A percentile compares a stretch with the other conserved stretches of the same genome.
Evolutionary conservation across 2,329 filamentous ascomycete genomes (phyloP).

Genomic region (Claviceps humidiphila): DNA sequence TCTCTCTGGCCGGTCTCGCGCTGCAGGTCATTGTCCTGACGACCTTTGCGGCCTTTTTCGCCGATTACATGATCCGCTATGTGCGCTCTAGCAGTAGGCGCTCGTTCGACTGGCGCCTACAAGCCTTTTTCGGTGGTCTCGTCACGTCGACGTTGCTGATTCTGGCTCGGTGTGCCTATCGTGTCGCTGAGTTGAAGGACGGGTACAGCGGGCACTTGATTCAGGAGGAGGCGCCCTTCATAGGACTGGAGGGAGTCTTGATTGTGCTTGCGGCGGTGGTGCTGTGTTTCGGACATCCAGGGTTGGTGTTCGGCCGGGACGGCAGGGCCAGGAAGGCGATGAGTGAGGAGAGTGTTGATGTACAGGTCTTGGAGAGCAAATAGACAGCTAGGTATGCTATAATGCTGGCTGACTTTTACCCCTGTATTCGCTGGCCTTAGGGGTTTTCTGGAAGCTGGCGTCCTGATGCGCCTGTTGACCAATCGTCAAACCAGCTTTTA

Average conservation of each 20-base stretch:
- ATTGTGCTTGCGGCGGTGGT: constrained; percentile 23
- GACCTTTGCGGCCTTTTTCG: constrained; percentile 34
- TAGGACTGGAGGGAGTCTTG: constrained; percentile 35
- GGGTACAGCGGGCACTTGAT: constrained; percentile 47
- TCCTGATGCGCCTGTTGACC: neutral
- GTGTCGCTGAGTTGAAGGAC: constrained; percentile 51
- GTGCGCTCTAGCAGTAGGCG: constrained; percentile 14
- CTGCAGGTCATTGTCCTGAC: constrained; percentile 45
- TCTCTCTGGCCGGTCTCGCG: constrained; percentile 38
- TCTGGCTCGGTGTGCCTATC: constrained; percentile 48
- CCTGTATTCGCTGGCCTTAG: neutral
- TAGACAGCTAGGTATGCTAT: neutral
- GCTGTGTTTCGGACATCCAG: constrained; percentile 29
- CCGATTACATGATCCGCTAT: constrained; percentile 36
- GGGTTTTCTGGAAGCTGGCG: neutral
- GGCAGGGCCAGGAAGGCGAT: constrained; percentile 6
- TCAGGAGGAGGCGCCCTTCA: constrained; percentile 36
- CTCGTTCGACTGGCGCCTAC: constrained; percentile 17
- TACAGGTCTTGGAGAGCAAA: neutral
- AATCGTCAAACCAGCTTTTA: neutral
- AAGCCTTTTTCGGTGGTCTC: constrained; percentile 39
- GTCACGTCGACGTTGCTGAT: constrained; percentile 42
- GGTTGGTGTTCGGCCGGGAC: constrained; percentile 22
- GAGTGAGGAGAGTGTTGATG: constrained; percentile 14
- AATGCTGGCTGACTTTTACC: too few species aligned